phyloP scores from a whole-genome alignment of 2,329 filamentous ascomycete species.

The Fusarium incarnatum region DNA sequence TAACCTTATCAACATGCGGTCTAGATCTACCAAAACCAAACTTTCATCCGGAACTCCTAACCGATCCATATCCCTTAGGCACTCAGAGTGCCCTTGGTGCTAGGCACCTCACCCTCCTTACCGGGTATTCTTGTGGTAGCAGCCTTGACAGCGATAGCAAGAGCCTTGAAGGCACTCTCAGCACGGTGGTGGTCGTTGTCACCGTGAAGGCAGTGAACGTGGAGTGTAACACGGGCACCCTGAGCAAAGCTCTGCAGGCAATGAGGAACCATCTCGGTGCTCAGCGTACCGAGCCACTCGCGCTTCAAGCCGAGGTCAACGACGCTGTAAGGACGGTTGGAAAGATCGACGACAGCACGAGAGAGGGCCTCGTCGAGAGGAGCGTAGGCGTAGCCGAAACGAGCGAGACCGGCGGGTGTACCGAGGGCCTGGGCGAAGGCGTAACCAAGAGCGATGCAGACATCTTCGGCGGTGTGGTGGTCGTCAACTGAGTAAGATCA shows the following conservation, averaged over 20 bases:
- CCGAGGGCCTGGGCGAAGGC: constrained; percentile 87
- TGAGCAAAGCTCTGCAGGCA: constrained; percentile 95
- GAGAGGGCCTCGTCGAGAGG: constrained; percentile 96
- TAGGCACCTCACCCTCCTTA: constrained; percentile 91
- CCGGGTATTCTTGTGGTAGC: constrained; percentile 81
- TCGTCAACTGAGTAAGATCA: constrained; percentile 78
- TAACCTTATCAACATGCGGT: constrained; percentile 13
- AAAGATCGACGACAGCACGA: constrained; percentile 93
- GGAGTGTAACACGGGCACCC: constrained; percentile 89
- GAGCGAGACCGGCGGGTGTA: constrained; percentile 81
- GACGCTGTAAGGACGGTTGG: constrained; percentile 88
- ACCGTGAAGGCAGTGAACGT: constrained; percentile 91
- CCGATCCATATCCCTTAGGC: constrained; percentile 54
- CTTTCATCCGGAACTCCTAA: constrained; percentile 43
- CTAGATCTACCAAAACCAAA: constrained; percentile 23
- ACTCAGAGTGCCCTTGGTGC: constrained; percentile 91
- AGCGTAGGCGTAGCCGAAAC: constrained; percentile 92
- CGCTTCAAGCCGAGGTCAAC: constrained; percentile 86
- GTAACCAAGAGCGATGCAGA: constrained; percentile 87
- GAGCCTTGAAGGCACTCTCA: constrained; percentile 96
- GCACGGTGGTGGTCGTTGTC: constrained; percentile 96
- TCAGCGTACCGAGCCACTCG: constrained; percentile 93
- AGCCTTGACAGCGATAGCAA: constrained; percentile 85
- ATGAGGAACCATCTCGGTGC: constrained; percentile 97
- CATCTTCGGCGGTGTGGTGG: constrained; percentile 97